These are phyloP conservation scores for Ilyonectria sp. DNA, from an alignment of 2,329 filamentous ascomycete species.

Conservation along the genomic window DNA sequence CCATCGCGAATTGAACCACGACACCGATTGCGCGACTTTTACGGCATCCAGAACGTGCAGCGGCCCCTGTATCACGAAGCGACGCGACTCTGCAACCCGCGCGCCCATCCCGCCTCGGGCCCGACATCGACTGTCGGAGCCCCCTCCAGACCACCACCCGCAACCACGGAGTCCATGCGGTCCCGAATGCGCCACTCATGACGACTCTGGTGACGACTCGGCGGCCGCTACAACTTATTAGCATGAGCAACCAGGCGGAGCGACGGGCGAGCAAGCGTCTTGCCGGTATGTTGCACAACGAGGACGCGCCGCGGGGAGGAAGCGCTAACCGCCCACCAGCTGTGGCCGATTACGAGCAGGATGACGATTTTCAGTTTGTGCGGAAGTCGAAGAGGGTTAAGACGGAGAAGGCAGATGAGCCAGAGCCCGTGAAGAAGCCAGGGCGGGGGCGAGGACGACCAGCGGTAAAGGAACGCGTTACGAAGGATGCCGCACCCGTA, in stretches of 20 bases:
- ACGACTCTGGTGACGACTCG: slow-evolving; percentile 78
- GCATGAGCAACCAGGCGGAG: slow-evolving; percentile 77
- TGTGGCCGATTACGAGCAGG: slow-evolving; percentile 73
- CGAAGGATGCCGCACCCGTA: slow-evolving; percentile 51
- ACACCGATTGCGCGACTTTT: slow-evolving; percentile 3
- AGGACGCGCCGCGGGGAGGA: slow-evolving; percentile 26
- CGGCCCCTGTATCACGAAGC: slow-evolving; percentile 34
- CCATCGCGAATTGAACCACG: slow-evolving; percentile 35
- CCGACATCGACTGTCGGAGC: slow-evolving; percentile 33
- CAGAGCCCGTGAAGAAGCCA: slow-evolving; percentile 61
- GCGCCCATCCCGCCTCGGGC: slow-evolving; percentile 34
- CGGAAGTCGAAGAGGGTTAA: slow-evolving; percentile 77
- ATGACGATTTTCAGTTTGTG: slow-evolving; percentile 84
- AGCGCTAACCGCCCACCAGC: slow-evolving; percentile 50
- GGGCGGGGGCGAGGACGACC: slow-evolving; percentile 50
- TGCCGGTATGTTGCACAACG: slow-evolving; percentile 65
- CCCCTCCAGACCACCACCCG: slow-evolving; percentile 35
- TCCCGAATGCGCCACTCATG: slow-evolving; percentile 70
- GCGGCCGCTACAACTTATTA: slow-evolving; percentile 76
- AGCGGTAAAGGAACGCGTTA: slow-evolving; percentile 52
- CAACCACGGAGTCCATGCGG: slow-evolving; percentile 44
- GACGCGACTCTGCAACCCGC: slow-evolving; percentile 38
- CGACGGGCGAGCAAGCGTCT: slow-evolving; percentile 76
- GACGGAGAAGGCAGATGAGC: slow-evolving; percentile 64
- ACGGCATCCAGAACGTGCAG: neutral